These are phyloP conservation scores for Leptomonas pyrrhocoris DNA, from an alignment of 208 protist species.

Conservation along the genomic window DNA sequence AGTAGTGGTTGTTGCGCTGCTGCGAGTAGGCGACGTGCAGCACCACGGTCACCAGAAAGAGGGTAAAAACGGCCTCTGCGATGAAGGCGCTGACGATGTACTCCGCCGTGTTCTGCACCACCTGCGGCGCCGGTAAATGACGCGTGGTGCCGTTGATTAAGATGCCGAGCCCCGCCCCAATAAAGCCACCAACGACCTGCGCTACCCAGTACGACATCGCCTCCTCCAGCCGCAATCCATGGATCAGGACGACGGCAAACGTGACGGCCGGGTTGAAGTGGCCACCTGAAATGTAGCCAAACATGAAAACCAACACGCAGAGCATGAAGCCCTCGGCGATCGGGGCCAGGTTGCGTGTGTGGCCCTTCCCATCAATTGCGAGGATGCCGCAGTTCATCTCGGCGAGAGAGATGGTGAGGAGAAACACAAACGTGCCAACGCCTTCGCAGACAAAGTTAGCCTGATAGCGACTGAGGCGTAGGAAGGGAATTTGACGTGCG, in stretches of 20 bases:
- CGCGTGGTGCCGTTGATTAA: conserved; percentile 66
- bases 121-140: conserved; percentile 73
- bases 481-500: conserved; percentile 53
- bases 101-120: conserved; percentile 65
- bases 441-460: conserved; percentile 69
- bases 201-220: conserved; percentile 80
- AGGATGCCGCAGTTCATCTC: conserved; percentile 75
- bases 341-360: conserved; percentile 80
- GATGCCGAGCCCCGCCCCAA: conserved; percentile 60
- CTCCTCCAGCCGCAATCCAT: conserved; percentile 74
- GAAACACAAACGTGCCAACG: conserved; percentile 78
- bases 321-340: conserved; percentile 84
- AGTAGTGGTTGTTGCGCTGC: conserved; percentile 76
- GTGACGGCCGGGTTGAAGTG: conserved; percentile 89
- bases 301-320: conserved; percentile 79
- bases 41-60: conserved; percentile 72
- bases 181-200: conserved; percentile 76
- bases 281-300: conserved; percentile 83
- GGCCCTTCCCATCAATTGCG: conserved; percentile 60
- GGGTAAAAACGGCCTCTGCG: conserved; percentile 68
- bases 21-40: conserved; percentile 82
- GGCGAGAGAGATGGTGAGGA: conserved; percentile 75
- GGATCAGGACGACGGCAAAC: conserved; percentile 65
- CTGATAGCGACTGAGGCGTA: conserved; percentile 63
- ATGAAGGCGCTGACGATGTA: conserved; percentile 75